These are phyloP conservation scores for Phytopythium mirpurense DNA, from an alignment of 352 stramenopile genomes.

Conservation along the genomic window DNA sequence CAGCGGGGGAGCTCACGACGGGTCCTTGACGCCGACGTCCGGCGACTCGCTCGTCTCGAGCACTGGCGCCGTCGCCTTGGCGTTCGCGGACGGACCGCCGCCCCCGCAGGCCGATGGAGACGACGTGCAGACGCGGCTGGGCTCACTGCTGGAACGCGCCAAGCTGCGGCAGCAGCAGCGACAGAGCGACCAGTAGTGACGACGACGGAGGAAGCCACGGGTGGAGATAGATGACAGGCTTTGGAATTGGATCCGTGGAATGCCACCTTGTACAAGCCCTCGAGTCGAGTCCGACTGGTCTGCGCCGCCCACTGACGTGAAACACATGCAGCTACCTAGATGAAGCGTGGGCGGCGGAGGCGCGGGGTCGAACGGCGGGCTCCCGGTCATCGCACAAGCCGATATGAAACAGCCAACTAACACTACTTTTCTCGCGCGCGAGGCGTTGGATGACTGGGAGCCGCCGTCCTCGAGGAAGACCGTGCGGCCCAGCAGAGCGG, in stretches of 20 bases:
- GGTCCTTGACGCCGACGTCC: conserved; percentile 4
- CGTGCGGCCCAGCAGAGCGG: neutral
- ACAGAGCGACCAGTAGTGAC: neutral
- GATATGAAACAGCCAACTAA: conserved; percentile 4
- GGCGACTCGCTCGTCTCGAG: conserved; percentile 10
- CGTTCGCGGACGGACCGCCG: neutral
- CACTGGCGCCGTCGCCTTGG: conserved; percentile 11
- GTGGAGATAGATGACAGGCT: neutral
- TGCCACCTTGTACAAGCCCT: conserved; percentile 5
- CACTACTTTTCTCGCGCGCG: conserved; percentile 7
- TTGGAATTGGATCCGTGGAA: too few relatives aligned
- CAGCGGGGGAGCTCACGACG: neutral
- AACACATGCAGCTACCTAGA: conserved; percentile 5
- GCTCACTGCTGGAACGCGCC: conserved; percentile 30
- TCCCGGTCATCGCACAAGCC: neutral
- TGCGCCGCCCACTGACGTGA: conserved; percentile 7
- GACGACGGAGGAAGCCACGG: neutral
- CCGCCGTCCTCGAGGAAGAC: neutral
- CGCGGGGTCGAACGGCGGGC: neutral
- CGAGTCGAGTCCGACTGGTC: neutral
- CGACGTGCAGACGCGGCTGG: conserved; percentile 28
- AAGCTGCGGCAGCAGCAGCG: conserved; percentile 24
- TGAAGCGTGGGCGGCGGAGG: conserved; percentile 9
- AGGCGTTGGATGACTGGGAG: conserved; percentile 1
- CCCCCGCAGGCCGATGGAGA: neutral